Evolutionary conservation across 148 eudicot species (phyloP), one percentile per base, ranked within the genome.

Genomic region (Cornus suecica): DNA sequence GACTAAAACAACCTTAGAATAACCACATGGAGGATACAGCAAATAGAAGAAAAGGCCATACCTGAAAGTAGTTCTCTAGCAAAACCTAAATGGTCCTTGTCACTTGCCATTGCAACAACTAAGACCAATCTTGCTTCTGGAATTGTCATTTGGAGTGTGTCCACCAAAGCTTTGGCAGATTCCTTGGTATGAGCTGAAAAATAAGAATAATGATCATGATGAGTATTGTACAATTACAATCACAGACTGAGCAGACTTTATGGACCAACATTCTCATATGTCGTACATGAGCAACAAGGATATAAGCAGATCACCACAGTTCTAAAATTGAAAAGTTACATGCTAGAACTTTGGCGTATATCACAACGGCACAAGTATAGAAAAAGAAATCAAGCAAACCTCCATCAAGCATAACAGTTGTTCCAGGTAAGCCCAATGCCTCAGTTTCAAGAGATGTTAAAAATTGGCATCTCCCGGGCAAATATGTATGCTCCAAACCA

Each of bases 41-140:
- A 58, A 58, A 58, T 25, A 22, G 0, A 34, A 27, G 18, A 34
- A 32, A 58, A 28, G 68, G 66, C 42, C 32, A 73, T 76, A 90
- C 97, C 88, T 79, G 84, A 82, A 68, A 95, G 83, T 73, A 92
- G 80, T 70, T 84, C 93, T 79, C 80, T 87, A 14, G 99, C 97
- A 88, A 95, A 95, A 69, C 91, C 91, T 29, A 73, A n/a, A 78
- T 95, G 97, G 86, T 89, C 97, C 85, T 95, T 95, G 89, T 95
- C 97, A 78, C 82, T 90, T 34, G 99, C 99, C 97, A 91, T 95
- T 34, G 97, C 94, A 88, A 92, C 94, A 83, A 95, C 90, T 80
- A 90, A 85, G 75, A 83, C 87, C 84, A 92, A 62, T 69, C 75
- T 79, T 77, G 86, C 81, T 32, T 76, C 76, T 22, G 87, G 88